Percentiles rank a stretch among this genome's conserved stretches.
Evolutionary conservation across 1,139 yeast genomes (phyloP).

Genomic region (Candida sp.): DNA sequence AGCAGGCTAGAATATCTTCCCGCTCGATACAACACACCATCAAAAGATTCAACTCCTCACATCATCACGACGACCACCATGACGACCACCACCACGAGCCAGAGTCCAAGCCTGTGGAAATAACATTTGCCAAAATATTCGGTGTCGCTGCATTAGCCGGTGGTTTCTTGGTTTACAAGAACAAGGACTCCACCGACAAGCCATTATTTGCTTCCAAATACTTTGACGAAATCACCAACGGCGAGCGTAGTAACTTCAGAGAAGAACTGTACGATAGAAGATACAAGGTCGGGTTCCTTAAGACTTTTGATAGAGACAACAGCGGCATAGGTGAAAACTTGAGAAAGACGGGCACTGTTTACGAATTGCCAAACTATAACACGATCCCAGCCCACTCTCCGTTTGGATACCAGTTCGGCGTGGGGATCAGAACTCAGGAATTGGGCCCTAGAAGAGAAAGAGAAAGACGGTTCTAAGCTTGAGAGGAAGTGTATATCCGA

Average conservation of each 20-base stretch:
- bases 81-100: conserved; percentile 25
- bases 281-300: conserved; percentile 47
- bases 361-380: conserved; percentile 32
- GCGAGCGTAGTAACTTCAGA: conserved; percentile 41
- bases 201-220: conserved; percentile 45
- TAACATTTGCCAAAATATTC: conserved; percentile 13
- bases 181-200: conserved; percentile 36
- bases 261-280: conserved; percentile 41
- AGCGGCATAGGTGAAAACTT: conserved; percentile 53
- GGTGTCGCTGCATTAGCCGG: conserved; percentile 41
- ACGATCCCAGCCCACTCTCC: conserved; percentile 52
- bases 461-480: conserved; percentile 41
- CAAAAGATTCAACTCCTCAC: conserved; percentile 37
- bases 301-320: conserved; percentile 48
- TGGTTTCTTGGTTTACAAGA: conserved; percentile 40
- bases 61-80: conserved; percentile 1
- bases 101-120: conserved; percentile 32
- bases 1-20: conserved; percentile 6
- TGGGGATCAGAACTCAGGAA: conserved; percentile 47
- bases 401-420: conserved; percentile 46
- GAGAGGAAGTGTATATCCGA: conserved; percentile 4
- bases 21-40: conserved; percentile 15
- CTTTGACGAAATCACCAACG: conserved; percentile 36
- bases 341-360: conserved; percentile 37
- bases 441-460: conserved; percentile 55